Evolutionary conservation across 2,329 filamentous ascomycete genomes (phyloP), one percentile per base, ranked within the genome.

Genomic region (Neonectria punicea): DNA sequence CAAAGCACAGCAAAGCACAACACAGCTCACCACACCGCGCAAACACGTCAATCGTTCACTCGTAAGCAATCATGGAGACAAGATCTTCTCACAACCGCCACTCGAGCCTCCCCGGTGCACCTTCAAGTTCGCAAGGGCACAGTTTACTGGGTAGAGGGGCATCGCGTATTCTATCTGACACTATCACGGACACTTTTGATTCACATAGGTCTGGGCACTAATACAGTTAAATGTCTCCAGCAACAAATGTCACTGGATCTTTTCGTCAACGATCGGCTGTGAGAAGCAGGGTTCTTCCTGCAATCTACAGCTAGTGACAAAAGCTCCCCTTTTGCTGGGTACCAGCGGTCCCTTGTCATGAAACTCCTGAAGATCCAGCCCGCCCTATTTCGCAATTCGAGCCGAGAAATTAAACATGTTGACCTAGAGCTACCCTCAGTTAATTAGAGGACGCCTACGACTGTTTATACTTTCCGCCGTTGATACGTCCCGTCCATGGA

Each of bases 381-480:
- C 49, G 20, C 28, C 16, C 32, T 34, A 49, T 54, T 32, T 32
- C 58, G 51, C 41, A 61, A 54, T 54, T 34, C n/a, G 20, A 47
- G 8, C 20, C 11, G 50, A 53, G 58, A 61, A 61, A 54, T 61
- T 47, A 55, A 36, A 28, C n/a, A 16, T 22, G 13, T 16, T 39
- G 34, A 14, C 20, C 55, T 18, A 43, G 30, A 44, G 25, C 13
- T 30, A 16, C 10, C 25, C 49, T n/a, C 16, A 44, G 39, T 20
- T 28, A 25, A 20, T 20, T 28, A 25, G 30, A 53, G 36, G 39
- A 60, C 4, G 20, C 13, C 30, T 32, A 49, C 16, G 43, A 39
- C 30, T 30, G 30, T 34, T 61, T 61, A 61, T 36, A 47, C 20
- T 61, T 61, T 54, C 51, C 43, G 8, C 58, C 58, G 32, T 47